phyloP scores from a whole-genome alignment of 441 rosid genomes.

The Raphanus hybrid region DNA sequence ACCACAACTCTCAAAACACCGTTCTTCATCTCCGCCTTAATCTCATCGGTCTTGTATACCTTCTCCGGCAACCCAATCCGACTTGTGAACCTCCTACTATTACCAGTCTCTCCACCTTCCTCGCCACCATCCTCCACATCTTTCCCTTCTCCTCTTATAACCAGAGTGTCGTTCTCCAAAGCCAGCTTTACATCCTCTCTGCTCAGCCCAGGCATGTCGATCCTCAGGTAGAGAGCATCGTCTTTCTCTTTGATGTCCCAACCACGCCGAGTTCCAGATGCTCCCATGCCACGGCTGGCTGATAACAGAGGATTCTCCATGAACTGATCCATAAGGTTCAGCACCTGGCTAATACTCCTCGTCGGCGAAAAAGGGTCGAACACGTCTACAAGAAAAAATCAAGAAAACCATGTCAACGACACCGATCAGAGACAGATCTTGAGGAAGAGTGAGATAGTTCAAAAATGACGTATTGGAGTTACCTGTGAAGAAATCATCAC shows the following conservation, averaged over 20 bases:
- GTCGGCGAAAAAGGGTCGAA: constrained; percentile 64
- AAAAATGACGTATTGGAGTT: background rate
- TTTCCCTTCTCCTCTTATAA: constrained; percentile 59
- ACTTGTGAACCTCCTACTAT: constrained; percentile 50
- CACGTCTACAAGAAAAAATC: constrained; percentile 44
- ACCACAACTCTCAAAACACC: constrained; percentile 64
- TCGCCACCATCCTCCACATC: constrained; percentile 43
- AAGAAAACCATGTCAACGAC: background rate
- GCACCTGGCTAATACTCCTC: constrained; percentile 63
- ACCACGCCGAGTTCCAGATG: constrained; percentile 48
- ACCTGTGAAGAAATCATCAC: constrained; percentile 64
- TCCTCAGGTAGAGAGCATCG: constrained; percentile 47
- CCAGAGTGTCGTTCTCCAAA: constrained; percentile 62
- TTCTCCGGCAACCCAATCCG: constrained; percentile 57
- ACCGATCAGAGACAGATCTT: background rate
- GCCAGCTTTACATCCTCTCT: constrained; percentile 68
- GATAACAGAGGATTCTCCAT: constrained; percentile 56
- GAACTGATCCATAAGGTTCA: constrained; percentile 66
- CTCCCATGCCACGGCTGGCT: constrained; percentile 49
- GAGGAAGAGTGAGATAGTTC: background rate
- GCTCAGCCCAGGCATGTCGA: constrained; percentile 73
- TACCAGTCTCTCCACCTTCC: constrained; percentile 34
- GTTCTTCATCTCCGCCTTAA: constrained; percentile 79
- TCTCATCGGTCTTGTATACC: constrained; percentile 49
- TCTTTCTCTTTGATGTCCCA: constrained; percentile 72